These are phyloP conservation scores for Colletotrichum sp. DNA, from an alignment of 2,329 filamentous ascomycete genomes.

Conservation along the genomic window DNA sequence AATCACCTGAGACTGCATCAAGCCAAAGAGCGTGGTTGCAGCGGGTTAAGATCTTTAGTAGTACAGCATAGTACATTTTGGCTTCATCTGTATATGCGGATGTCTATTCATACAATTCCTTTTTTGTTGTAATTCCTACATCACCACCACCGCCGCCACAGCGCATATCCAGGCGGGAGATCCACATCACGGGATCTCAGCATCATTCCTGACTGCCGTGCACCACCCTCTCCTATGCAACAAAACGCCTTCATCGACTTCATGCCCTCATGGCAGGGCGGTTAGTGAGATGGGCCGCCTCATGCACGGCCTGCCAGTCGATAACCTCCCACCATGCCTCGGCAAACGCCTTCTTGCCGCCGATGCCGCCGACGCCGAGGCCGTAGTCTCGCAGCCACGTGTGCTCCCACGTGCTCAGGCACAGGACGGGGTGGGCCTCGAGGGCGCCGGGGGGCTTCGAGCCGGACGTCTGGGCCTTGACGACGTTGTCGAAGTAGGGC, in stretches of 20 bases:
- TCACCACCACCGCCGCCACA: not conserved
- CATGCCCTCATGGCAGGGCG: not conserved
- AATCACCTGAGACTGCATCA: not conserved
- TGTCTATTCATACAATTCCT: constrained; percentile 18
- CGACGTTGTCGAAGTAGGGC: constrained; percentile 44
- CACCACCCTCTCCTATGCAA: not conserved
- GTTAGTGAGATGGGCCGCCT: constrained; percentile 23
- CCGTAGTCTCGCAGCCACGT: constrained; percentile 86
- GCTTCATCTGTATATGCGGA: constrained; percentile 14
- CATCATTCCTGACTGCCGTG: not conserved
- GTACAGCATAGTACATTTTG: constrained; percentile 21
- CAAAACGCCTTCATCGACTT: not conserved
- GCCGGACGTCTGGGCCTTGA: constrained; percentile 25
- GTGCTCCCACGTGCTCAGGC: constrained; percentile 97
- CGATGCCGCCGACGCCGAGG: constrained; percentile 58
- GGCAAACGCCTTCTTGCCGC: constrained; percentile 78
- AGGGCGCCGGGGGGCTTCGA: constrained; percentile 68
- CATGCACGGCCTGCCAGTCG: constrained; percentile 79
- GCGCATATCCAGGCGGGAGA: not conserved
- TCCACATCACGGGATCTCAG: not conserved
- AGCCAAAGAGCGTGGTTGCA: not conserved
- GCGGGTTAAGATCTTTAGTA: not conserved
- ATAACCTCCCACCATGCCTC: constrained; percentile 87
- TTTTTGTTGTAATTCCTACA: constrained; percentile 18
- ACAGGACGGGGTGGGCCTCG: constrained; percentile 78